These are phyloP conservation scores for Conticribra weissflogii DNA, from an alignment of 108 stramenopile genomes.

Conservation along the genomic window DNA sequence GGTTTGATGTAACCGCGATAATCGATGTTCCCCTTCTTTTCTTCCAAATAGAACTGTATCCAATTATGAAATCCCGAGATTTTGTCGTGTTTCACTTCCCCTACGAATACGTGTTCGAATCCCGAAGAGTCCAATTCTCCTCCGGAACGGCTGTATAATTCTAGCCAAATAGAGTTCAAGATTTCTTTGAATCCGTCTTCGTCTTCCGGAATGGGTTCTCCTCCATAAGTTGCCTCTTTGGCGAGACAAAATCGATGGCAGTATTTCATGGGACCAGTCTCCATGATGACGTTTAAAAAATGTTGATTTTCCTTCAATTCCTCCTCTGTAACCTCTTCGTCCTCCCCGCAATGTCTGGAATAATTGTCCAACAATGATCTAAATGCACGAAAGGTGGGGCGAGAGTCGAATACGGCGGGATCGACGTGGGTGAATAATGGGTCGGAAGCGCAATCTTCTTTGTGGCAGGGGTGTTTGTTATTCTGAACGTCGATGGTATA, in stretches of 20 bases:
- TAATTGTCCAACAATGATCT: constrained; percentile 87
- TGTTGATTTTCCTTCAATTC: constrained; percentile 69
- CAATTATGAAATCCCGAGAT: constrained; percentile 93
- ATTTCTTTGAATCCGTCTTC: constrained; percentile 60
- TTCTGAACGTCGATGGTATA: constrained; percentile 87
- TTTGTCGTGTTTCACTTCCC: constrained; percentile 80
- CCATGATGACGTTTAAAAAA: constrained; percentile 78
- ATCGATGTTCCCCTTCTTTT: constrained; percentile 80
- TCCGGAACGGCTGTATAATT: constrained; percentile 74
- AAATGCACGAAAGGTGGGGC: constrained; percentile 86
- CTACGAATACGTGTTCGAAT: constrained; percentile 95
- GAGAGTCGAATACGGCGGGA: constrained; percentile 40
- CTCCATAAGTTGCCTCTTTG: constrained; percentile 52
- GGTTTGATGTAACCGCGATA: constrained; percentile 90
- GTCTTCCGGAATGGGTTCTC: constrained; percentile 54
- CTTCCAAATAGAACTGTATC: constrained; percentile 90
- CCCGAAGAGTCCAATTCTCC: constrained; percentile 79
- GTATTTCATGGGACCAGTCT: constrained; percentile 91
- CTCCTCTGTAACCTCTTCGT: constrained; percentile 60
- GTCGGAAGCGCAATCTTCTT: constrained; percentile 79
- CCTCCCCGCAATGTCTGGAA: constrained; percentile 56
- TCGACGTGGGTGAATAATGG: constrained; percentile 81
- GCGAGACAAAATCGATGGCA: constrained; percentile 75
- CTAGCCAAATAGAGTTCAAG: constrained; percentile 88
- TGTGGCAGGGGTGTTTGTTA: constrained; percentile 83